Evolutionary conservation across 176 grass and related monocot genomes (phyloP).

Genomic region (Canna indica): DNA sequence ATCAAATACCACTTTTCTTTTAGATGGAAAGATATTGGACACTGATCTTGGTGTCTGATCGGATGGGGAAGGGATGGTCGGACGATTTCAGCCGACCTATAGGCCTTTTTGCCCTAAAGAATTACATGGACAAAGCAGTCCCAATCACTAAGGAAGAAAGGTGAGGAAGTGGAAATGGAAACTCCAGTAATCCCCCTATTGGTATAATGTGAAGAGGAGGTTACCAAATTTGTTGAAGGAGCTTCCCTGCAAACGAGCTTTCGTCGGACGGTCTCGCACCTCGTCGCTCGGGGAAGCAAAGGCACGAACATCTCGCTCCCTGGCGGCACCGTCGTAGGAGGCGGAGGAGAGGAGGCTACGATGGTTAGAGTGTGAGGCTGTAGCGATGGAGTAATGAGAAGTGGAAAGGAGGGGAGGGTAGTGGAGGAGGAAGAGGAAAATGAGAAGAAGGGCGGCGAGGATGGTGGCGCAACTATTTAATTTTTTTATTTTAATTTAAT

Average conservation of each 20-base stretch:
- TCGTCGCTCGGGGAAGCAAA: neutral
- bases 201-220: neutral
- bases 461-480: neutral
- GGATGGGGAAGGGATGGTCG: neutral
- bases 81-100: neutral
- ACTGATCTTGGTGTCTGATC: neutral
- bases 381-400: neutral
- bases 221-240: too few relatives aligned
- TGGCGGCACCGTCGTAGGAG: neutral
- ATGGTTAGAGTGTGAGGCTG: neutral
- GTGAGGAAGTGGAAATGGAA: neutral
- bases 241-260: too few relatives aligned
- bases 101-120: neutral
- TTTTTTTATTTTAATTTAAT: too few relatives aligned
- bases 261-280: too few relatives aligned
- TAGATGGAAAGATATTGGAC: neutral
- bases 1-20: neutral
- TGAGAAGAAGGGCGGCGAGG: neutral
- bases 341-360: constrained; percentile 1
- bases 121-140: too few relatives aligned
- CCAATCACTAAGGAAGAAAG: too few relatives aligned
- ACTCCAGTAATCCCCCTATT: neutral
- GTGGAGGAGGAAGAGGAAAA: constrained; percentile 12
- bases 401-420: neutral
- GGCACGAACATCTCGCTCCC: neutral